Percentiles rank a stretch among this genome's conserved stretches.
phyloP scores from a whole-genome alignment of 1,284 basidiomycete genomes.

The Irpex lacteus region DNA sequence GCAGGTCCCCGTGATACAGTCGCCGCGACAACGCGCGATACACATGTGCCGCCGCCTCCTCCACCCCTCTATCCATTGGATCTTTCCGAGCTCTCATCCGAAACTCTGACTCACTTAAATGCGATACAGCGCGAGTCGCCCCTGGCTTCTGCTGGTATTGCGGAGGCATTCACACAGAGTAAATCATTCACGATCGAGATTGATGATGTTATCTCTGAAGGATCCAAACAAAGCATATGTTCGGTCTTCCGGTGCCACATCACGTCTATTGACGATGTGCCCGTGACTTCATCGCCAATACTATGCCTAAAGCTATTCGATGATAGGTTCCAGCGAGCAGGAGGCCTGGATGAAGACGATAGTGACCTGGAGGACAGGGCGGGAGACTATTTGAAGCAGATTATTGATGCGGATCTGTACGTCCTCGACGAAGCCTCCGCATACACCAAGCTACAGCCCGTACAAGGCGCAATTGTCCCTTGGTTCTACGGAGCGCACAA shows the following conservation, averaged over 20 bases:
- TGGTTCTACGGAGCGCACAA: slow-evolving; percentile 8
- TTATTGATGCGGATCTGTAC: not conserved
- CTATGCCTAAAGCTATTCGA: slow-evolving; percentile 8
- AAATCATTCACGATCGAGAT: slow-evolving; percentile 7
- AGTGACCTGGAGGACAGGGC: not conserved
- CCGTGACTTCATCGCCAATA: not conserved
- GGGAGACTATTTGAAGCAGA: not conserved
- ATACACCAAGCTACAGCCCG: slow-evolving; percentile 4
- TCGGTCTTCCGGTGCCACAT: slow-evolving; percentile 5
- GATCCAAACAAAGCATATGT: slow-evolving; percentile 1
- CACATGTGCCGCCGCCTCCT: not conserved
- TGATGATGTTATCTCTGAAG: slow-evolving; percentile 3
- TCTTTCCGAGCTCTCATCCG: slow-evolving; percentile 1
- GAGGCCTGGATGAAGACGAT: not conserved
- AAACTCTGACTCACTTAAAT: not conserved
- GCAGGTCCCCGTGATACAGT: not conserved
- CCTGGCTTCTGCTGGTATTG: not conserved
- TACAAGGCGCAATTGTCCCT: slow-evolving; percentile 7
- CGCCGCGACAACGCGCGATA: not conserved
- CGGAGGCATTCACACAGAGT: not conserved
- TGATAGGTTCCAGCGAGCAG: slow-evolving; percentile 3
- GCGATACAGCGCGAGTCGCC: slow-evolving; percentile 2
- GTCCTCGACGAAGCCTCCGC: slow-evolving; percentile 2
- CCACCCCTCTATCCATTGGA: not conserved
- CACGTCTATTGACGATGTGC: slow-evolving; percentile 1